Conservation (phyloP, 192 early-diverging fungal genomes). For the Ambispora gerdemannii region DNA sequence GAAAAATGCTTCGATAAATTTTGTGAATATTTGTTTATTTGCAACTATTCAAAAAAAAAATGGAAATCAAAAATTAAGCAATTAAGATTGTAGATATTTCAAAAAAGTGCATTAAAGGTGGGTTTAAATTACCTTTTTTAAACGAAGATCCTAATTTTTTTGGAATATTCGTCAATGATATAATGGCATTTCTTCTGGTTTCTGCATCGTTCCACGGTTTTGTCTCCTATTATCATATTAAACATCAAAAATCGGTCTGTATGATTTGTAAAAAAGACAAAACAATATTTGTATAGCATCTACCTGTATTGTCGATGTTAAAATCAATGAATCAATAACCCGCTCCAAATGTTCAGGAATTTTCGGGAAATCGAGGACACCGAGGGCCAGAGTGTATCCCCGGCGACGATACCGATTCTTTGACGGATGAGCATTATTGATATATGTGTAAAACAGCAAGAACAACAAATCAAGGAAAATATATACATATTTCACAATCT, state of each 20-base stretch:
- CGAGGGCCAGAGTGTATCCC: conserved; percentile 65
- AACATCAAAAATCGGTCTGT: background rate
- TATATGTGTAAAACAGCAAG: too few species aligned
- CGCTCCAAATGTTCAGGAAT: conserved; percentile 23
- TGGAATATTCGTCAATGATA: conserved; percentile 51
- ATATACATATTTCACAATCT: too few species aligned
- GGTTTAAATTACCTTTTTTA: conserved; percentile 37
- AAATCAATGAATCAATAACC: conserved; percentile 33
- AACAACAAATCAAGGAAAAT: conserved; percentile 7
- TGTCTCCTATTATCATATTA: conserved; percentile 17
- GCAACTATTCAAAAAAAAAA: conserved; percentile 6
- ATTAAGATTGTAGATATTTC: background rate
- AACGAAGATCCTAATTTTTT: conserved; percentile 38
- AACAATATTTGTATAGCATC: background rate
- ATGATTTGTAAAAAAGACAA: conserved; percentile 5
- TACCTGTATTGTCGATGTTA: conserved; percentile 37
- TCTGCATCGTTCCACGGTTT: conserved; percentile 59
- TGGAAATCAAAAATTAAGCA: conserved; percentile 20
- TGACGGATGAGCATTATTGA: conserved; percentile 33
- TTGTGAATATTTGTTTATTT: conserved; percentile 38
- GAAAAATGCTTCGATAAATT: conserved; percentile 53
- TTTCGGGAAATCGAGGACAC: conserved; percentile 46
- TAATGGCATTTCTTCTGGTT: conserved; percentile 61
- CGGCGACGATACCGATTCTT: conserved; percentile 49
- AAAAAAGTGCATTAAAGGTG: background rate